phyloP scores from a whole-genome alignment of 352 stramenopile species.

The Phytophthora sp. region DNA sequence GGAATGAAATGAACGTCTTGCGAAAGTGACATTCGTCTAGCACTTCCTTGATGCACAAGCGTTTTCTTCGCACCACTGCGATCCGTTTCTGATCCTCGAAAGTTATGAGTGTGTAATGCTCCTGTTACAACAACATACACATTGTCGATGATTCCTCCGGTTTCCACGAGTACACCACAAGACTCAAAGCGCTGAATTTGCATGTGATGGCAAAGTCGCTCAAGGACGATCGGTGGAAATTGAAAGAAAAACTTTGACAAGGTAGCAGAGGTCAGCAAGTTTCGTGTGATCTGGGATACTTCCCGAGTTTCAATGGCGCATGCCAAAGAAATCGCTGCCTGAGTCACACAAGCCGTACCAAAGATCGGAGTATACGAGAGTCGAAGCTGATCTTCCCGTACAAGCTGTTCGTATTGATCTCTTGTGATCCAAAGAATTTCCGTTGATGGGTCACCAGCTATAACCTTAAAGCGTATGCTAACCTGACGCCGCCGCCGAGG shows the following conservation, averaged over 20 bases:
- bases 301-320: constrained; percentile 22
- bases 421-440: constrained; percentile 54
- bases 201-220: constrained; percentile 55
- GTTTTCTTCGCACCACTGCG: not conserved
- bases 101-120: constrained; percentile 25
- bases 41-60: constrained; percentile 10
- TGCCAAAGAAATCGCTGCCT: not conserved
- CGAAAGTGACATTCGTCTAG: not conserved
- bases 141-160: constrained; percentile 27
- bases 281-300: constrained; percentile 32
- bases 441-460: constrained; percentile 45
- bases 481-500: constrained; percentile 6
- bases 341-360: not conserved
- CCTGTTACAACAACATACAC: constrained; percentile 50
- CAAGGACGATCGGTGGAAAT: constrained; percentile 59
- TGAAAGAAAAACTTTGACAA: constrained; percentile 58
- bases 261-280: constrained; percentile 37
- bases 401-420: constrained; percentile 39
- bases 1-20: constrained; percentile 29
- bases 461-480: constrained; percentile 32
- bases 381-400: constrained; percentile 48
- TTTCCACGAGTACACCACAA: constrained; percentile 17
- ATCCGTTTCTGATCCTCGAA: not conserved
- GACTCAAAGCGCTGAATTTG: constrained; percentile 35
- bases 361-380: constrained; percentile 44